These are phyloP conservation scores for Orbilia blumenaviensis DNA, from an alignment of 2,329 filamentous ascomycete genomes.

Conservation along the genomic window DNA sequence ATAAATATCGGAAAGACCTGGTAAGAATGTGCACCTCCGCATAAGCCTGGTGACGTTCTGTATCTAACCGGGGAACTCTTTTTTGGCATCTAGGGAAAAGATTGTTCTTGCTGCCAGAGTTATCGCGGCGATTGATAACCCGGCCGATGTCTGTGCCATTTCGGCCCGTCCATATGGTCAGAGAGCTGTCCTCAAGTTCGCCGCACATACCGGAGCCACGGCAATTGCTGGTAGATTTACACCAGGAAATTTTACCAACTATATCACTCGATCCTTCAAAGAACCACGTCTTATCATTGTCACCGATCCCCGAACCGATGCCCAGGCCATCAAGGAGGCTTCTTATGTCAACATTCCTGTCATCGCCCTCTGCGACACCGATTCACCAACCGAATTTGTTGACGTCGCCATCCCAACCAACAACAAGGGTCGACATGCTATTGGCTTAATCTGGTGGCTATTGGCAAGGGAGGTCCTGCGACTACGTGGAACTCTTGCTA, in stretches of 20 bases:
- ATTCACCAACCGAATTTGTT: constrained; percentile 99
- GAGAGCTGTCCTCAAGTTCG: constrained; percentile 99
- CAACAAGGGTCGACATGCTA: constrained; percentile 99
- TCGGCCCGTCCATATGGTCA: constrained; percentile 99
- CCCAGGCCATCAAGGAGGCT: constrained; percentile 99
- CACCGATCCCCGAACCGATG: constrained; percentile 98
- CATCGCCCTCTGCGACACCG: constrained; percentile 98
- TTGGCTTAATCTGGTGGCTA: constrained; percentile 99
- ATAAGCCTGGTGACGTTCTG: background rate
- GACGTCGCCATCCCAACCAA: constrained; percentile 99
- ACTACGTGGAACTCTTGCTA: constrained; percentile 94
- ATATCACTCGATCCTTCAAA: constrained; percentile 99
- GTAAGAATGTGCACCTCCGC: constrained; percentile 66
- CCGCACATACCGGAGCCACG: constrained; percentile 94
- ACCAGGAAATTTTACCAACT: constrained; percentile 99
- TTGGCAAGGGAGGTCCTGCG: constrained; percentile 99
- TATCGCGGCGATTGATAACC: constrained; percentile 99
- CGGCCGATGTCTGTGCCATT: constrained; percentile 98
- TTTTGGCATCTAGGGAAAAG: constrained; percentile 79
- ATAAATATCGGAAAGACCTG: constrained; percentile 99
- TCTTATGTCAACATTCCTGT: constrained; percentile 99
- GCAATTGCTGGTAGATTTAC: constrained; percentile 99
- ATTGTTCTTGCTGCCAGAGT: constrained; percentile 98
- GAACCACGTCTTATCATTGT: constrained; percentile 99
- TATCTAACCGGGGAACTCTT: background rate